Percentiles rank a stretch among this genome's conserved stretches.
These are phyloP conservation scores for Phytophthora vignae DNA, from an alignment of 352 stramenopile genomes.

Conservation along the genomic window DNA sequence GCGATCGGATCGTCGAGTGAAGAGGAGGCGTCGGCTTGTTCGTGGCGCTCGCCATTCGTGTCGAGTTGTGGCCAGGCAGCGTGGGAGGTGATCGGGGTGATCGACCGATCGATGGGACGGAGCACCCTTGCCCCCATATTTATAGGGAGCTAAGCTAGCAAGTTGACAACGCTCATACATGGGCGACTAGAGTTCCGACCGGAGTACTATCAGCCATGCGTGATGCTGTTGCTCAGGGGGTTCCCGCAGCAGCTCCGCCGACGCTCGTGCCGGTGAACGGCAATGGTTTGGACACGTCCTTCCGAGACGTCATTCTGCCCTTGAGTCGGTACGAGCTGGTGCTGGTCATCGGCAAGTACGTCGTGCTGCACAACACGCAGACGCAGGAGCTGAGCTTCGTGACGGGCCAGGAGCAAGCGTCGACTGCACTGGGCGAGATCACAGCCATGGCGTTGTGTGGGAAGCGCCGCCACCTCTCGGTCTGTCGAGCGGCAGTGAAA, in stretches of 20 bases:
- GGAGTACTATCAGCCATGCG: conserved; percentile 14
- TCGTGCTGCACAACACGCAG: conserved; percentile 73
- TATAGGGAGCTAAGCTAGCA: conserved; percentile 10
- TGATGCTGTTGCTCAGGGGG: conserved; percentile 4
- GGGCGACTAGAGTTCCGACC: no score
- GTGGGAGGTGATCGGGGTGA: not conserved
- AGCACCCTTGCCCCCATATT: conserved; percentile 22
- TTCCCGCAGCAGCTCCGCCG: not conserved
- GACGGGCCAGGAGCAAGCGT: conserved; percentile 24
- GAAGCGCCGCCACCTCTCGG: conserved; percentile 58
- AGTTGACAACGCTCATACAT: not conserved
- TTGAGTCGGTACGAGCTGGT: conserved; percentile 70
- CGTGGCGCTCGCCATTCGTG: not conserved
- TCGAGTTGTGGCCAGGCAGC: conserved; percentile 1
- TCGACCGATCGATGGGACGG: conserved; percentile 12
- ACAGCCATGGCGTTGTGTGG: conserved; percentile 72
- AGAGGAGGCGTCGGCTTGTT: conserved; percentile 9
- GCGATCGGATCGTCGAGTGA: conserved; percentile 23
- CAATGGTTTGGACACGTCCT: conserved; percentile 55
- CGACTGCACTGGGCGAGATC: conserved; percentile 60
- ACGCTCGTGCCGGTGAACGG: conserved; percentile 55
- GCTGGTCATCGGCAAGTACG: conserved; percentile 68
- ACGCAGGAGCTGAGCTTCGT: conserved; percentile 69
- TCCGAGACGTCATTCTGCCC: conserved; percentile 67
- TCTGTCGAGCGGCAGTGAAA: conserved; percentile 62